Conservation (phyloP, 1,284 basidiomycete genomes). For the Cutaneotrichosporon arboriforme region DNA sequence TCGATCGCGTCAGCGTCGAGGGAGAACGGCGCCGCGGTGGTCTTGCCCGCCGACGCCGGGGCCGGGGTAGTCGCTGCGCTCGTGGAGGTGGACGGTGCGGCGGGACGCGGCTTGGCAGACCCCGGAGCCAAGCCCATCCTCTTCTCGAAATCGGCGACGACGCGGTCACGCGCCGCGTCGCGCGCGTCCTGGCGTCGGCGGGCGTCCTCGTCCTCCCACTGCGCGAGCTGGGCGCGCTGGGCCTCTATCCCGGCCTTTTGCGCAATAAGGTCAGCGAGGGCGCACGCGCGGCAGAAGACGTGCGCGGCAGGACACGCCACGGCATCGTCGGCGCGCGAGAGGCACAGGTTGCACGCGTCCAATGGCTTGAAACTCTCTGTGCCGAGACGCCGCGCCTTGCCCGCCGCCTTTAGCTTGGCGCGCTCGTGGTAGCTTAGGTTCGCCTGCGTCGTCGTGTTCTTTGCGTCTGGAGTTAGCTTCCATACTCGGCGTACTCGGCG, state of each 20-base stretch:
- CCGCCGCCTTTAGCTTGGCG: conserved; percentile 36
- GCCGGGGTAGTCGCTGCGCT: conserved; percentile 7
- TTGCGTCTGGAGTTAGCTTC: conserved; percentile 37
- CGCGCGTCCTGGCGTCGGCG: conserved; percentile 62
- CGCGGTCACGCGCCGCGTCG: conserved; percentile 71
- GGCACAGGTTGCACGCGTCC: conserved; percentile 77
- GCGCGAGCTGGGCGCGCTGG: conserved; percentile 69
- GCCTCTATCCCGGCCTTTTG: conserved; percentile 85
- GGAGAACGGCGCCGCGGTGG: conserved; percentile 51
- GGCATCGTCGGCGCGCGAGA: conserved; percentile 71
- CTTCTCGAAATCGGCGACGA: conserved; percentile 77
- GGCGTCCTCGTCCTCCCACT: conserved; percentile 67
- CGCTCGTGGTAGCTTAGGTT: conserved; percentile 47
- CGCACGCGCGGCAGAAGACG: conserved; percentile 79
- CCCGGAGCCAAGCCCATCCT: conserved; percentile 55
- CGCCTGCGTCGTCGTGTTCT: conserved; percentile 45
- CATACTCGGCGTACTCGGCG: no score
- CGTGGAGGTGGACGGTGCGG: background rate
- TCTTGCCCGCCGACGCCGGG: conserved; percentile 1
- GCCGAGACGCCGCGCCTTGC: conserved; percentile 64
- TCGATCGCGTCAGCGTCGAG: conserved; percentile 69
- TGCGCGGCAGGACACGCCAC: conserved; percentile 78
- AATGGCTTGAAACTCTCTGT: conserved; percentile 84
- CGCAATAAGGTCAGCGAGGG: conserved; percentile 43
- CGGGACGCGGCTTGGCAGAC: background rate